Percentiles rank a stretch among this genome's conserved stretches.
Evolutionary conservation across 306 rosid species (phyloP).

Genomic region (Myrica gale): DNA sequence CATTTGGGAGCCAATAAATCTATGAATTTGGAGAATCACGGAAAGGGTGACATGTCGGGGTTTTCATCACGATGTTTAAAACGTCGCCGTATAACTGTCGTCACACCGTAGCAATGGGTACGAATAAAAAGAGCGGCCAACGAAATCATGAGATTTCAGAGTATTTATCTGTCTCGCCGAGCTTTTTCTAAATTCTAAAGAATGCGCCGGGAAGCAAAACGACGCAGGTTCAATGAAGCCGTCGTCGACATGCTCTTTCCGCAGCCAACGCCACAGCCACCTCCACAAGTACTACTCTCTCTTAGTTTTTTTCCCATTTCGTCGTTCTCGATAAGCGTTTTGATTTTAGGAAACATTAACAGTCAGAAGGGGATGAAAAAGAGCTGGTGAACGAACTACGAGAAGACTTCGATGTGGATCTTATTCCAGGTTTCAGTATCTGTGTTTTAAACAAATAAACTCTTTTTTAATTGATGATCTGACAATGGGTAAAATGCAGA

Average conservation of each 20-base stretch:
- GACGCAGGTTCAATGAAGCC: conserved; percentile 66
- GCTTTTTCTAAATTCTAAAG: not conserved
- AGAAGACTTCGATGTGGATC: conserved; percentile 18
- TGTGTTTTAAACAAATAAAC: too few species aligned
- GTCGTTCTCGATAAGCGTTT: not conserved
- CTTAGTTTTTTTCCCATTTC: not conserved
- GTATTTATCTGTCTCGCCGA: not conserved
- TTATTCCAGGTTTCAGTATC: conserved; percentile 37
- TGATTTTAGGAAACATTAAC: not conserved
- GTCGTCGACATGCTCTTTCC: conserved; percentile 56
- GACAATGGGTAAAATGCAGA: not conserved
- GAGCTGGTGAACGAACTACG: conserved; percentile 13
- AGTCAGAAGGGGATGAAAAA: conserved; percentile 27
- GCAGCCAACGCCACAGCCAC: conserved; percentile 35
- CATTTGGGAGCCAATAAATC: too few species aligned
- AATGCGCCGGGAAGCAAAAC: conserved; percentile 55
- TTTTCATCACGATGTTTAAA: too few species aligned
- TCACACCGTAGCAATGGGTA: too few species aligned
- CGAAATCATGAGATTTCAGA: too few species aligned
- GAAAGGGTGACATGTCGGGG: too few species aligned
- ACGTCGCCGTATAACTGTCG: too few species aligned
- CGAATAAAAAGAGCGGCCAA: too few species aligned
- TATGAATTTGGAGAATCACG: too few species aligned
- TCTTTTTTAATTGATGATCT: not conserved
- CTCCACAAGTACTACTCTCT: conserved; percentile 5